Base-by-base conservation (phyloP, 169 alveolate species). In the Cryptosporidium ubiquitum region DNA sequence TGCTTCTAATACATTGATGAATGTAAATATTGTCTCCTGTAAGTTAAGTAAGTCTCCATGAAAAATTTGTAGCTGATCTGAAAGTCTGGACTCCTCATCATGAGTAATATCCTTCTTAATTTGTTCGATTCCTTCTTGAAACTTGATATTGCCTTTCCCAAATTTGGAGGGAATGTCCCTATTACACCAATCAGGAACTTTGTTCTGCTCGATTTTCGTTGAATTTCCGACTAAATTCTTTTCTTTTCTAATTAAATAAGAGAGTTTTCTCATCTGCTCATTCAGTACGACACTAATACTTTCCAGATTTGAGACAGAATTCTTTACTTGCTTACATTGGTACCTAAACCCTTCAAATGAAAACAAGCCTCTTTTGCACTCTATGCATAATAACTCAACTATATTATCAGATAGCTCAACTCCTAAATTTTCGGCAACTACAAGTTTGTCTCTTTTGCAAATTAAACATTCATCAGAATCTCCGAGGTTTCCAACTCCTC, bases 101-200 rank as follows among this genome's bases (percentile, higher is more conserved):
- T 64, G 42, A 5, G 37, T 42, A 23, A 61, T 26, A 4, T 42
- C 42, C 35, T 64, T 44, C 18, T 40, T 79, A 23, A 79, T 79
- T 26, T 60, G 39, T 6, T 61, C 57, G 16, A 79, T 79, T 40
- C 79, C 89, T 5, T 57, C 68, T 12, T 33, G 33, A 55, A 37
- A 26, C 10, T 39, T 18, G 61, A 29, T 9, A 40, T n/a, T 39
- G 6, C 85, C 85, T 33, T 73, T 61, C 3, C 89, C 75, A 26
- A 58, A 61, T 29, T 61, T 79, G n/a, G 79, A 52, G 51, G 89
- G 89, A 20, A 79, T 42, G 55, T 61, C 79, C 26, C 89, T 35
- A 47, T 79, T 79, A n/a, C 89, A 79, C 89, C 89, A 79, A 61
- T 79, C 68, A 14, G 89, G 89, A 14, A 61, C 74, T 2, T 73